Conservation (phyloP, 768 basidiomycete species). For the Boletus patriciae region DNA sequence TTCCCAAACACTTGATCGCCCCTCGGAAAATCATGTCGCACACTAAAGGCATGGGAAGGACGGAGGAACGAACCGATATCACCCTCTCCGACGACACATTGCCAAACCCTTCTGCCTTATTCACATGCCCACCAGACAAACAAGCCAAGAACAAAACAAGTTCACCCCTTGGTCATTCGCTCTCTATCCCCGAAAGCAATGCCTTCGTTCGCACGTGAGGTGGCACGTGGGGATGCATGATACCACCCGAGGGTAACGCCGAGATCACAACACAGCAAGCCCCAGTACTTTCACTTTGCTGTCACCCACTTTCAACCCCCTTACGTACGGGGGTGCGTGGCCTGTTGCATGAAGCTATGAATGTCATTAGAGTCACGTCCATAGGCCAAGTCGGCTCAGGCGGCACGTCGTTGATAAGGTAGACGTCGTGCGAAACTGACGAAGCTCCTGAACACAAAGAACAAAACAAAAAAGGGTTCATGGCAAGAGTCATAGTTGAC, state of each 20-base stretch:
- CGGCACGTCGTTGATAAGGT: slow-evolving; percentile 2
- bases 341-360: neutral
- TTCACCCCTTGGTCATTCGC: neutral
- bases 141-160: neutral
- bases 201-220: slow-evolving; percentile 4
- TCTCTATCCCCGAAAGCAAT: neutral
- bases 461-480: too few relatives aligned
- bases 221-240: neutral
- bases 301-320: neutral
- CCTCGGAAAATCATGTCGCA: neutral
- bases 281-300: neutral
- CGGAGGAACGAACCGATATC: neutral
- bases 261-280: neutral
- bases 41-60: neutral
- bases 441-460: too few relatives aligned
- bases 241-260: neutral
- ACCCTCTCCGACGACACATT: neutral
- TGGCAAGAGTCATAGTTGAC: neutral
- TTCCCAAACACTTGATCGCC: neutral
- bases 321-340: neutral
- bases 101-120: neutral
- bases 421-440: too few relatives aligned
- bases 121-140: neutral
- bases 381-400: neutral
- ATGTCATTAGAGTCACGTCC: neutral